Percentiles rank a stretch among this genome's conserved stretches.
phyloP scores from a whole-genome alignment of 2,329 filamentous ascomycete genomes.

The Scortechinia acanthostroma region DNA sequence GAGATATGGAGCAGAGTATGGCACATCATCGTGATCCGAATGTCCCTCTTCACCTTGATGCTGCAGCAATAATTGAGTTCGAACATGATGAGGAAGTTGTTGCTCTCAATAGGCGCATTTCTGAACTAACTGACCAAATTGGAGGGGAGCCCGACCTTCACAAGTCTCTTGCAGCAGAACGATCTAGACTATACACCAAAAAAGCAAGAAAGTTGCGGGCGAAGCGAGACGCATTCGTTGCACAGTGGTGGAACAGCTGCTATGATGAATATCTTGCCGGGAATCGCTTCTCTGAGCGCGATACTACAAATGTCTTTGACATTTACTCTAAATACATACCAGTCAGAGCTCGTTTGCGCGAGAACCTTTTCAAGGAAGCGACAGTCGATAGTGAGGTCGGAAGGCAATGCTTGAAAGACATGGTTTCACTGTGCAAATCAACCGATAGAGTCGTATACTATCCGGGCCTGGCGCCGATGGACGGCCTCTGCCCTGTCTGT shows the following conservation, averaged over 20 bases:
- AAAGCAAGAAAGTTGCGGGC: neutral
- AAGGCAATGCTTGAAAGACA: conserved; percentile 2
- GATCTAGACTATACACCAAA: neutral
- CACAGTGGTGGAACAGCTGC: neutral
- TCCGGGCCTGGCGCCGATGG: neutral
- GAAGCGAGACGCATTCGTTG: neutral
- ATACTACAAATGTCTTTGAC: conserved; percentile 2
- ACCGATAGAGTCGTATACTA: conserved; percentile 3
- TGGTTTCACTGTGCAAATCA: neutral
- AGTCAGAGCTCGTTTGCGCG: neutral
- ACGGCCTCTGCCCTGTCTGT: conserved; percentile 3
- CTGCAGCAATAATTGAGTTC: neutral
- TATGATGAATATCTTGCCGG: conserved; percentile 3
- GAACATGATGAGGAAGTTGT: neutral
- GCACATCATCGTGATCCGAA: conserved; percentile 5
- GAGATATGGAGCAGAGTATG: conserved; percentile 6
- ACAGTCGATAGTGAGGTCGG: neutral
- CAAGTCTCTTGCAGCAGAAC: neutral
- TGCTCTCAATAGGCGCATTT: neutral
- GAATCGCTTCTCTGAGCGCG: neutral
- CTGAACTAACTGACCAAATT: neutral
- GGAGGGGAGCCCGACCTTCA: neutral
- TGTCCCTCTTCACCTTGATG: conserved; percentile 4
- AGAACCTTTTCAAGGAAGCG: neutral
- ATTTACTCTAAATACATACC: conserved; percentile 4